Evolutionary conservation across 768 basidiomycete genomes (phyloP).

Genomic region (Asterophora parasitica): DNA sequence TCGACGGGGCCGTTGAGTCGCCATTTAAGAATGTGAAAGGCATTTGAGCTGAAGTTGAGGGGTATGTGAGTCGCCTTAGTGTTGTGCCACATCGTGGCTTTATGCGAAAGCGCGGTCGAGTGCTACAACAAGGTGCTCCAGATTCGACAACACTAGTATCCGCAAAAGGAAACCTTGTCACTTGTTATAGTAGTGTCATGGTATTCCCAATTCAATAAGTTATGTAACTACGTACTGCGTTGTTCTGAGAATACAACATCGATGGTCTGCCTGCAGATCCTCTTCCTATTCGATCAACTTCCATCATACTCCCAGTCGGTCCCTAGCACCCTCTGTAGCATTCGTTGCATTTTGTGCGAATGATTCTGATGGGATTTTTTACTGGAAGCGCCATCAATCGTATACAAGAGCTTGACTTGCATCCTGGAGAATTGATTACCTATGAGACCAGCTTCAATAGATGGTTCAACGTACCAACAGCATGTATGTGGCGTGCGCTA

Average conservation of each 20-base stretch:
- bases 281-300: not conserved
- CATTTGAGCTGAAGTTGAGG: conserved; percentile 6
- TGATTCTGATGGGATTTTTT: conserved; percentile 68
- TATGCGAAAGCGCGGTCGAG: not conserved
- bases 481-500: conserved; percentile 59
- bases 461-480: conserved; percentile 35
- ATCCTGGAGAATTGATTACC: conserved; percentile 32
- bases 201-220: not conserved
- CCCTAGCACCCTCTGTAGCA: conserved; percentile 30
- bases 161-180: conserved; percentile 7
- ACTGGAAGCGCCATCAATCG: conserved; percentile 66
- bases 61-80: not conserved
- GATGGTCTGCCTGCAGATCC: not conserved
- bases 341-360: conserved; percentile 43
- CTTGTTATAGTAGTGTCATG: not conserved
- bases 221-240: not conserved
- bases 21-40: no score
- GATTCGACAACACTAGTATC: conserved; percentile 1
- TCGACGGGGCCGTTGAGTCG: no score
- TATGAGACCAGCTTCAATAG: not conserved
- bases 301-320: conserved; percentile 7
- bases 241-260: conserved; percentile 6
- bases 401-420: conserved; percentile 50
- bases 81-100: not conserved
- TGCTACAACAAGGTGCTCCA: conserved; percentile 1